Conservation (phyloP, 352 stramenopile species). For the Phytophthora boehmeriae region DNA sequence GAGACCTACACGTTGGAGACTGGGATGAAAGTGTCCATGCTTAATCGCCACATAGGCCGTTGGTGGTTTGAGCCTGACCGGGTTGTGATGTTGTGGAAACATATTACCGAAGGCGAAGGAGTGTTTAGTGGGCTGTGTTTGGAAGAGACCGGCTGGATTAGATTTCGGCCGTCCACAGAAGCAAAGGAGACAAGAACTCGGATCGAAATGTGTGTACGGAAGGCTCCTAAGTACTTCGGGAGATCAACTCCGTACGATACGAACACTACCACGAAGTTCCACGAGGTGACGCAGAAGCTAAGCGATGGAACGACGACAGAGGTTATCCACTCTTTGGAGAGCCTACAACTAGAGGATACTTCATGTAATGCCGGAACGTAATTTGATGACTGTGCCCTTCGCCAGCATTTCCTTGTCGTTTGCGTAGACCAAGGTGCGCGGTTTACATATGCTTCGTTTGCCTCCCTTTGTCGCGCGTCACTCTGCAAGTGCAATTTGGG, state of each 20-base stretch:
- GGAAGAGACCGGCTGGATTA: constrained; percentile 46
- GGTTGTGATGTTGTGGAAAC: constrained; percentile 49
- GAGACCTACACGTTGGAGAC: constrained; percentile 3
- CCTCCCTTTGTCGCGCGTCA: no score
- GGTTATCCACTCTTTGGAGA: no score
- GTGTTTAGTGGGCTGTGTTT: constrained; percentile 33
- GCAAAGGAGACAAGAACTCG: neutral
- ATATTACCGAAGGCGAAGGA: constrained; percentile 30
- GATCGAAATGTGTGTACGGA: constrained; percentile 4
- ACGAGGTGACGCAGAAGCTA: neutral
- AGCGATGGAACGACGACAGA: neutral
- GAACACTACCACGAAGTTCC: neutral
- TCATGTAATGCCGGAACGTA: no score
- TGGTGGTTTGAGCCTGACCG: constrained; percentile 38
- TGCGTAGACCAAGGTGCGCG: no score
- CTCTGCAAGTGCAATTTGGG: no score
- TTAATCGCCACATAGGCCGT: constrained; percentile 3
- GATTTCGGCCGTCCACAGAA: neutral
- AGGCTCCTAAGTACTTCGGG: neutral
- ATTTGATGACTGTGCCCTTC: no score
- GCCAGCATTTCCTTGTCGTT: no score
- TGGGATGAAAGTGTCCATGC: constrained; percentile 2
- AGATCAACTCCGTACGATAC: neutral
- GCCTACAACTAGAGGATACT: no score
- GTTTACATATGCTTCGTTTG: no score